Percentiles rank a stretch among this genome's conserved stretches.
Evolutionary conservation across 2,329 filamentous ascomycete genomes (phyloP).

Genomic region (Coniochaeta prunicola): DNA sequence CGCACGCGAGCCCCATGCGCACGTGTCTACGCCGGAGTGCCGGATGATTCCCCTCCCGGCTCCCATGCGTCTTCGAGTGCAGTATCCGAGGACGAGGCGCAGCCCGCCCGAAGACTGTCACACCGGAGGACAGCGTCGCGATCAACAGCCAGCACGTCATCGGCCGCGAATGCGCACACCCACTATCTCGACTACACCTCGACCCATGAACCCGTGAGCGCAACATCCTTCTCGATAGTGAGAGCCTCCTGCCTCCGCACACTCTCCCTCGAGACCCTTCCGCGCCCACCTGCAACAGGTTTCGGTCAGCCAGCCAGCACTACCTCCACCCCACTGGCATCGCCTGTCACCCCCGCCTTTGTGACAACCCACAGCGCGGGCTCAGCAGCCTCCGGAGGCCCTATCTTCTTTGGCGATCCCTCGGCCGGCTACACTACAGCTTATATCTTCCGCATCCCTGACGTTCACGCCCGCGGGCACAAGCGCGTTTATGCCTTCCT

Average conservation of each 20-base stretch:
- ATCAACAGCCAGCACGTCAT: slow-evolving; percentile 39
- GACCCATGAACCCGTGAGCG: slow-evolving; percentile 55
- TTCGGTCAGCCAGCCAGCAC: slow-evolving; percentile 21
- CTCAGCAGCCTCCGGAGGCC: slow-evolving; percentile 52
- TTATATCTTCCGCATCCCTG: slow-evolving; percentile 63
- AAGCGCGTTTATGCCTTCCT: slow-evolving; percentile 64
- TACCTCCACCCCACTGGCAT: slow-evolving; percentile 27
- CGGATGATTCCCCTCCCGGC: slow-evolving; percentile 39
- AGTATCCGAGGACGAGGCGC: slow-evolving; percentile 35
- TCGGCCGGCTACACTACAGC: slow-evolving; percentile 61
- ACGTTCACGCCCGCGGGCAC: slow-evolving; percentile 59
- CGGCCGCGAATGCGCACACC: slow-evolving; percentile 38
- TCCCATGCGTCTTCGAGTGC: slow-evolving; percentile 36
- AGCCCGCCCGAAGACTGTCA: slow-evolving; percentile 14
- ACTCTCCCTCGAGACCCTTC: slow-evolving; percentile 59
- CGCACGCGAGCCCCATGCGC: slow-evolving; percentile 55
- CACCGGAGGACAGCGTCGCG: slow-evolving; percentile 39
- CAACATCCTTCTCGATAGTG: slow-evolving; percentile 59
- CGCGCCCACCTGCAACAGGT: slow-evolving; percentile 37
- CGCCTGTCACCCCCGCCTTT: slow-evolving; percentile 33
- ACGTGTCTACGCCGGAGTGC: slow-evolving; percentile 38
- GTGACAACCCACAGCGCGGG: slow-evolving; percentile 47
- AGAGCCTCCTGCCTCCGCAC: slow-evolving; percentile 60
- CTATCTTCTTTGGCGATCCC: slow-evolving; percentile 63
- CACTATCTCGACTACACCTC: slow-evolving; percentile 64